These are phyloP conservation scores for Stagonosporopsis cucurbitacearum DNA, from an alignment of 2,329 filamentous ascomycete genomes.

Conservation along the genomic window DNA sequence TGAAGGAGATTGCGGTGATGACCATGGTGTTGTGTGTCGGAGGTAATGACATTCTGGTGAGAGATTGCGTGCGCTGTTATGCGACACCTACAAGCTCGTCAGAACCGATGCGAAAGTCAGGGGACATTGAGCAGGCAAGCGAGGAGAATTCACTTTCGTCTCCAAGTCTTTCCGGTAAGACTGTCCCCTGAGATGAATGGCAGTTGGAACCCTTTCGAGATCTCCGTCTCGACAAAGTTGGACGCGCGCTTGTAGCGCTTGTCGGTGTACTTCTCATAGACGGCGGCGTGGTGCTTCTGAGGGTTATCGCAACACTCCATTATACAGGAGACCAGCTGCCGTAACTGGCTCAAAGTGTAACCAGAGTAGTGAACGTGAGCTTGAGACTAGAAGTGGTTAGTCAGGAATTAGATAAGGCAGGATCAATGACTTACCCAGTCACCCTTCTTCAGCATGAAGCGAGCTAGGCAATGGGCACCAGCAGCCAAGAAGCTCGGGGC, in stretches of 20 bases:
- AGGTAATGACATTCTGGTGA: constrained; percentile 22
- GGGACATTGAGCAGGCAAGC: constrained; percentile 24
- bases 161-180: constrained; percentile 45
- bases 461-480: constrained; percentile 88
- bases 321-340: constrained; percentile 76
- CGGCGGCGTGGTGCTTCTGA: constrained; percentile 79
- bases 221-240: constrained; percentile 76
- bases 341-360: constrained; percentile 86
- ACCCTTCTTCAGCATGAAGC: constrained; percentile 87
- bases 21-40: constrained; percentile 28
- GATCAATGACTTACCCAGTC: constrained; percentile 74
- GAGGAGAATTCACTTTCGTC: constrained; percentile 46
- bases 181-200: constrained; percentile 49
- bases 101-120: constrained; percentile 32
- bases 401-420: background rate
- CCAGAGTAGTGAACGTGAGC: constrained; percentile 91
- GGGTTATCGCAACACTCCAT: constrained; percentile 87
- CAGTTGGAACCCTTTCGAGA: constrained; percentile 66
- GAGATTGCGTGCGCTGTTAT: constrained; percentile 26
- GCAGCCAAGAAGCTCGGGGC: constrained; percentile 90
- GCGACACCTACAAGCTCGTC: constrained; percentile 34
- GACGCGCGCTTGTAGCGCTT: constrained; percentile 87
- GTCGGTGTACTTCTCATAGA: constrained; percentile 92
- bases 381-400: constrained; percentile 66
- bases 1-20: constrained; percentile 42